Evolutionary conservation across 352 stramenopile genomes (phyloP), one percentile per base, ranked within the genome.

Genomic region (Globisporangium radiosum): DNA sequence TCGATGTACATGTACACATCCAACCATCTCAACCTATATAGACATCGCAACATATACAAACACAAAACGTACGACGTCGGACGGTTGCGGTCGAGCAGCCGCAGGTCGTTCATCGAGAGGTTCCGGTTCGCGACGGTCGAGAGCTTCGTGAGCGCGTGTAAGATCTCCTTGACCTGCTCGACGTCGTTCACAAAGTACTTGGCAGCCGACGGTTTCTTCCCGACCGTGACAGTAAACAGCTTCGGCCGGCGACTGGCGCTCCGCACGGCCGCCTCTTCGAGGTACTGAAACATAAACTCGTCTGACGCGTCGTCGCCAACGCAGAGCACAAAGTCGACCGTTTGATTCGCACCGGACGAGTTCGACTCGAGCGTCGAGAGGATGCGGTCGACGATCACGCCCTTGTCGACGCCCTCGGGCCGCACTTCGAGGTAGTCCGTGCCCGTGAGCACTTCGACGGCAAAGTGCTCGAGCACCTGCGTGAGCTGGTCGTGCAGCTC

Each of bases 141-240:
- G 2, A 95, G 80, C 63, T 93, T 94, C 4, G 85, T 94, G 60
- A 95, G 72, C 7, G 85, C 80, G 44, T 90, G 73, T 39, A 99
- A 63, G 36, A 99, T 75, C 60, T 98, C 95, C 70, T 96, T 92
- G 14, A 98, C 96, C 73, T 98, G 88, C 13, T 97, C 89, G 15
- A 98, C 90, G 67, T 99, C 96, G 65, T 99, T 97, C 39, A 99
- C 78, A 65, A 98, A 99, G 63, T 97, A 98, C 49, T 97, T 95
- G 15, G 97, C 97, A 47, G 92, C 91, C 65, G 90, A 98, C 10
- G 97, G 97, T 64, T 99, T 99, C 70, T 99, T 99, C 36, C 97
- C 97, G 11, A 99, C 96, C 1, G 96, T 99, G 52, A 96, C 94
- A 1, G 97, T 99, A 55, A 98, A 98, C 43, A 86, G 68, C 64